Conservation (phyloP, 1,284 basidiomycete genomes). For the Cutaneotrichosporon curvatum region DNA sequence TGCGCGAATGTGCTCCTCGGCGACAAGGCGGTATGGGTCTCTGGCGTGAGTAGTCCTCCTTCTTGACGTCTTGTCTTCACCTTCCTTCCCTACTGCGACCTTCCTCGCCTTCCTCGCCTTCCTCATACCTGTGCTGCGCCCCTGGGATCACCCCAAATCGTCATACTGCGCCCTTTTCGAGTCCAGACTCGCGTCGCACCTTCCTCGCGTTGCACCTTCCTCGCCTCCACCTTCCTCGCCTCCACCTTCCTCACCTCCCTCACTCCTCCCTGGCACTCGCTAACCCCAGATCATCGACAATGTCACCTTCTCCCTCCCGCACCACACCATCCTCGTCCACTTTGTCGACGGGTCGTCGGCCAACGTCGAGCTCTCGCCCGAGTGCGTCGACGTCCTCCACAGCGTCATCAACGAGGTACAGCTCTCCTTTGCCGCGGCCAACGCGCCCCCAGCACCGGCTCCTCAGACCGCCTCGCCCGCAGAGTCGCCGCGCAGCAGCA, state of each 20-base stretch:
- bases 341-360: slow-evolving; percentile 39
- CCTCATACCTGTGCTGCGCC: not conserved
- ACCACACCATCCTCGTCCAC: slow-evolving; percentile 32
- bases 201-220: not conserved
- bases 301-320: slow-evolving; percentile 42
- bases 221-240: not conserved
- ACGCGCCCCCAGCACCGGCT: slow-evolving; percentile 12
- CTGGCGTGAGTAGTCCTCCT: not conserved
- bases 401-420: slow-evolving; percentile 43
- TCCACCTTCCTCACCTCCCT: not conserved
- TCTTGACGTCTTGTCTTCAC: too few relatives aligned
- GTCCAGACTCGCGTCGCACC: too few relatives aligned
- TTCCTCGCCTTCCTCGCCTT: not conserved
- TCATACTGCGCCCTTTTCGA: slow-evolving; percentile 46
- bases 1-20: slow-evolving; percentile 44
- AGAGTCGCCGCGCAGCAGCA: slow-evolving; percentile 15
- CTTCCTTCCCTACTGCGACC: not conserved
- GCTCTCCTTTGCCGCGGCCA: slow-evolving; percentile 38
- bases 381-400: slow-evolving; percentile 29
- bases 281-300: slow-evolving; percentile 36
- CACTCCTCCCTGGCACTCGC: not conserved
- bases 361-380: slow-evolving; percentile 28
- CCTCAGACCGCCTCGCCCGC: slow-evolving; percentile 23
- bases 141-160: slow-evolving; percentile 21
- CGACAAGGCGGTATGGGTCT: slow-evolving; percentile 46